Conservation (phyloP, 495 filamentous ascomycete genomes). For the Hyaloscypha finlandica region DNA sequence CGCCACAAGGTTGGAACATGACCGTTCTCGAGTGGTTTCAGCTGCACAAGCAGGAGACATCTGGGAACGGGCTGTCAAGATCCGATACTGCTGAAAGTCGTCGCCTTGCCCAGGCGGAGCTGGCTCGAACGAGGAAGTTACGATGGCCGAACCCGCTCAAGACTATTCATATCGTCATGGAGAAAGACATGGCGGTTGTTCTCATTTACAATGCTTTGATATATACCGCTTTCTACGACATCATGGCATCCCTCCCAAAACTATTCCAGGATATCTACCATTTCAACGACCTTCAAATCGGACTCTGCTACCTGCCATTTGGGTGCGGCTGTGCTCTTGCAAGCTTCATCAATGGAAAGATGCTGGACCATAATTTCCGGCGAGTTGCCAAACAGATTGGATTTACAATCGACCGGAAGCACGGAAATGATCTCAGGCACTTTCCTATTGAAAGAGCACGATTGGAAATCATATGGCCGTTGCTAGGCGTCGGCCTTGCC, state of each 20-base stretch:
- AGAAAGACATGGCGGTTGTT: slow-evolving; percentile 62
- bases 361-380: slow-evolving; percentile 56
- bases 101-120: slow-evolving; percentile 30
- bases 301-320: slow-evolving; percentile 61
- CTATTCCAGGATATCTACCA: slow-evolving; percentile 60
- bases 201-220: slow-evolving; percentile 53
- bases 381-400: slow-evolving; percentile 43
- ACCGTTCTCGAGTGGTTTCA: slow-evolving; percentile 45
- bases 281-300: slow-evolving; percentile 67
- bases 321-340: slow-evolving; percentile 69
- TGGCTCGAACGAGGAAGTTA: slow-evolving; percentile 50
- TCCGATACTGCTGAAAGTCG: slow-evolving; percentile 23
- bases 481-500: slow-evolving; percentile 41
- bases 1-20: slow-evolving; percentile 55
- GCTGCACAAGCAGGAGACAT: slow-evolving; percentile 35
- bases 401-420: slow-evolving; percentile 46
- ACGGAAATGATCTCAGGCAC: slow-evolving; percentile 50
- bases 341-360: slow-evolving; percentile 62
- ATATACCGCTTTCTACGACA: slow-evolving; percentile 55
- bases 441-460: slow-evolving; percentile 68
- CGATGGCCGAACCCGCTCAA: slow-evolving; percentile 70
- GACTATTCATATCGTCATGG: slow-evolving; percentile 62
- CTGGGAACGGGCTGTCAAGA: slow-evolving; percentile 25
- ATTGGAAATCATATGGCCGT: slow-evolving; percentile 53
- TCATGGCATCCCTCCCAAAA: slow-evolving; percentile 42